Percentiles rank a stretch among this genome's conserved stretches.
These are phyloP conservation scores for Ascochyta fabae DNA, from an alignment of 2,329 filamentous ascomycete species.

Conservation along the genomic window DNA sequence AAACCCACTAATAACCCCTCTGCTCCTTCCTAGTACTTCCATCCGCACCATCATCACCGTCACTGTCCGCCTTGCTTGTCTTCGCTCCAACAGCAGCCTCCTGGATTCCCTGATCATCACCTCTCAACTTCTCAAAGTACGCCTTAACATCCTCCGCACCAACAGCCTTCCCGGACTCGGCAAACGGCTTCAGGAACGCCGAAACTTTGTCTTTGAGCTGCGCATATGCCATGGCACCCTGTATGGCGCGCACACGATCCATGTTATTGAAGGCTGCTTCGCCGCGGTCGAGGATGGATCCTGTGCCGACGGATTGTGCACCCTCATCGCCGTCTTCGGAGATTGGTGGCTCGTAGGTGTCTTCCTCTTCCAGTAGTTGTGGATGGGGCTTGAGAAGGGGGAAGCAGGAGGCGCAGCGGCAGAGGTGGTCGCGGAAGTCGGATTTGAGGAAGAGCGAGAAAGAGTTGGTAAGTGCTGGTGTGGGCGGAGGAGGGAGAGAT, in stretches of 20 bases:
- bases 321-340: conserved; percentile 66
- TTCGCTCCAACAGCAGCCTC: conserved; percentile 43
- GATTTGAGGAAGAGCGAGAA: conserved; percentile 85
- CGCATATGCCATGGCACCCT: conserved; percentile 98
- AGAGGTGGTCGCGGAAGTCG: conserved; percentile 81
- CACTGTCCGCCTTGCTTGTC: conserved; percentile 37
- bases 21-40: conserved; percentile 47
- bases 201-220: conserved; percentile 96
- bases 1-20: conserved; percentile 45
- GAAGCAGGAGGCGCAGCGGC: conserved; percentile 83
- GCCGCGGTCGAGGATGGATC: conserved; percentile 85
- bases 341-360: conserved; percentile 88
- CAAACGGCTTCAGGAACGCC: conserved; percentile 91
- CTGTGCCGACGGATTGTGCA: conserved; percentile 69
- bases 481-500: conserved; percentile 63
- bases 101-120: conserved; percentile 76
- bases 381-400: conserved; percentile 71
- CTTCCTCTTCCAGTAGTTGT: conserved; percentile 91
- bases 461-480: conserved; percentile 57
- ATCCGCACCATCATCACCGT: conserved; percentile 31
- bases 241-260: conserved; percentile 87
- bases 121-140: conserved; percentile 92
- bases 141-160: conserved; percentile 94
- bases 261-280: conserved; percentile 91
- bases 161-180: conserved; percentile 85